These are phyloP conservation scores for Penicillium tannophilum DNA, from an alignment of 495 filamentous ascomycete genomes.

Conservation along the genomic window DNA sequence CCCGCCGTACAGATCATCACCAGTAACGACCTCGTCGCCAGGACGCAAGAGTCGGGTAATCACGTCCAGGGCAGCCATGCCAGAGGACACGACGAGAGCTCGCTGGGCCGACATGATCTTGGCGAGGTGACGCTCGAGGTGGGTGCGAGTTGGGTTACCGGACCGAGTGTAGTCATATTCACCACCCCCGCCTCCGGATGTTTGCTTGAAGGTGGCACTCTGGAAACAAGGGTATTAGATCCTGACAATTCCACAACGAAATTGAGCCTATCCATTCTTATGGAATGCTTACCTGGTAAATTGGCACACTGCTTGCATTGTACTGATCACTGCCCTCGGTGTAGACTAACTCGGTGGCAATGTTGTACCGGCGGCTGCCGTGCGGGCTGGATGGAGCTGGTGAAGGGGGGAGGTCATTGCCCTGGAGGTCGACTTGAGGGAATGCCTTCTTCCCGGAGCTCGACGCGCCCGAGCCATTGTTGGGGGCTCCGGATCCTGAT, in stretches of 20 bases:
- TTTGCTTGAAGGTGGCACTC: conserved; percentile 97
- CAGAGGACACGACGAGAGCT: conserved; percentile 88
- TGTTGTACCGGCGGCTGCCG: conserved; percentile 80
- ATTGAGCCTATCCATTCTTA: not conserved
- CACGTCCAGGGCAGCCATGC: conserved; percentile 96
- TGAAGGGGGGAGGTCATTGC: conserved; percentile 89
- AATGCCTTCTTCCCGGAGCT: conserved; percentile 66
- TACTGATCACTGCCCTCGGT: conserved; percentile 96
- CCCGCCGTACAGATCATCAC: conserved; percentile 95
- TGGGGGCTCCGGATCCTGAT: conserved; percentile 39
- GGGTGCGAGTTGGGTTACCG: conserved; percentile 93
- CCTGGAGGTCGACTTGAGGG: conserved; percentile 76
- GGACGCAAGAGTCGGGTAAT: conserved; percentile 92
- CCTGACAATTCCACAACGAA: not conserved
- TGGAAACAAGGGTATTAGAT: conserved; percentile 35
- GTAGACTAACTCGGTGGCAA: conserved; percentile 94
- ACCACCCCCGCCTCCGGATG: conserved; percentile 69
- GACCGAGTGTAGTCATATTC: conserved; percentile 99
- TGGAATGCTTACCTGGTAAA: conserved; percentile 70
- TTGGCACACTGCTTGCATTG: conserved; percentile 90
- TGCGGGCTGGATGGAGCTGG: conserved; percentile 91
- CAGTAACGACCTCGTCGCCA: conserved; percentile 95
- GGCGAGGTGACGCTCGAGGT: conserved; percentile 93
- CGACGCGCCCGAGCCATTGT: conserved; percentile 26
- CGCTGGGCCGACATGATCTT: conserved; percentile 97